phyloP scores from a whole-genome alignment of 169 alveolate genomes.

The Cryptosporidium sp. region DNA sequence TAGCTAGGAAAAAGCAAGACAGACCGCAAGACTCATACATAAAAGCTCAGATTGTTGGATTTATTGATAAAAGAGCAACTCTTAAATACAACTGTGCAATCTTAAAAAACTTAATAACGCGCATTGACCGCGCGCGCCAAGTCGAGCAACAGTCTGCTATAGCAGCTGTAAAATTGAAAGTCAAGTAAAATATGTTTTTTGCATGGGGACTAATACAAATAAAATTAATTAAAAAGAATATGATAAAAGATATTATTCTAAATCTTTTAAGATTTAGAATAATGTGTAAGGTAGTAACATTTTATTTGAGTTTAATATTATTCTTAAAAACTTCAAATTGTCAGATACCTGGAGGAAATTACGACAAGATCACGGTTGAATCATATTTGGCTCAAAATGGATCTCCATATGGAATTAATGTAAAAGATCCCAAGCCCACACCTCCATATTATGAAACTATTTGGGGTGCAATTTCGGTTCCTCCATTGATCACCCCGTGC shows the following conservation, averaged over 20 bases:
- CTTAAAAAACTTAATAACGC: neutral
- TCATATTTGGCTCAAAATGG: conserved; percentile 62
- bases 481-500: conserved; percentile 58
- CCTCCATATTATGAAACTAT: conserved; percentile 68
- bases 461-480: conserved; percentile 70
- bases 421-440: conserved; percentile 29
- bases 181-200: conserved; percentile 57
- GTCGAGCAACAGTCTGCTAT: neutral
- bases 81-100: neutral
- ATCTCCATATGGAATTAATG: conserved; percentile 67
- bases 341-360: conserved; percentile 15
- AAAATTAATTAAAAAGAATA: conserved; percentile 14
- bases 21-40: neutral
- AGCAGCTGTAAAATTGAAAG: neutral
- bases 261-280: conserved; percentile 13
- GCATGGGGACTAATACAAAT: conserved; percentile 51
- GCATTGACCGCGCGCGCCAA: conserved; percentile 17
- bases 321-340: neutral
- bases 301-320: conserved; percentile 6
- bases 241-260: neutral
- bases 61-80: neutral
- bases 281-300: neutral
- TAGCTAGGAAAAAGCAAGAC: neutral
- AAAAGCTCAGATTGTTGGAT: neutral
- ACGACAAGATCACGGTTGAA: conserved; percentile 37